Evolutionary conservation across 1,139 yeast species (phyloP), one percentile per base, ranked within the genome.

Genomic region (Suhomyces bribrorum): DNA sequence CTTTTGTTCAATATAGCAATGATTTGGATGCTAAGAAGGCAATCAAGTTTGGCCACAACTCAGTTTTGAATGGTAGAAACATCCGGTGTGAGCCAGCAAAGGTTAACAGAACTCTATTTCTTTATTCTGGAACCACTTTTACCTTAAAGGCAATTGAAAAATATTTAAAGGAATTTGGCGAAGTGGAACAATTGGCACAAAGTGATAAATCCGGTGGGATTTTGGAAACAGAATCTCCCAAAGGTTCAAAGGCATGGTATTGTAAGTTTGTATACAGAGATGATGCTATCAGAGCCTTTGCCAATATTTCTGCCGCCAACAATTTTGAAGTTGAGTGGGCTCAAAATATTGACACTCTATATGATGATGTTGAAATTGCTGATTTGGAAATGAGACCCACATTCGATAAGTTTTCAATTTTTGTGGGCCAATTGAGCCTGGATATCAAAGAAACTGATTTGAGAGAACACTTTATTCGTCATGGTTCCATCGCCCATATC

Each of bases 1-100:
- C 97, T 0, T 90, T 90, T 71, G 96, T 89, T 30, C 97, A 90
- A 61, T 88, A 85, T 57, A 69, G 79, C 11, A 79, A 69, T 39
- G 95, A 85, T 45, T 67, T 65, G 5, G 94, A 86, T 47, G 90
- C 95, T 7, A 71, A 73, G 40, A 57, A 48, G 4, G 97, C 97
- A 1, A 74, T 89, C 37, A 62, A 61, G 29, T 68, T 73, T 38
- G 95, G 88, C 7, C 92, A 86, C 50, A 82, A 84, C 37, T 72
- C 87, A 5, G 57, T 69, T 5, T 64, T 90, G 37, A 80, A 86
- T 56, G 95, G 89, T 9, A 74, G 96, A 54, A 71, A 78, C 7
- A 78, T 90, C 39, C 75, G 97, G 42, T 87, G 96, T 62, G 97
- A 90, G 60, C 83, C 82, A 12, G 97, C 97, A 1, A 82, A 86